Evolutionary conservation across 2,329 filamentous ascomycete genomes (phyloP).

Genomic region (Microcyclosporella mali): DNA sequence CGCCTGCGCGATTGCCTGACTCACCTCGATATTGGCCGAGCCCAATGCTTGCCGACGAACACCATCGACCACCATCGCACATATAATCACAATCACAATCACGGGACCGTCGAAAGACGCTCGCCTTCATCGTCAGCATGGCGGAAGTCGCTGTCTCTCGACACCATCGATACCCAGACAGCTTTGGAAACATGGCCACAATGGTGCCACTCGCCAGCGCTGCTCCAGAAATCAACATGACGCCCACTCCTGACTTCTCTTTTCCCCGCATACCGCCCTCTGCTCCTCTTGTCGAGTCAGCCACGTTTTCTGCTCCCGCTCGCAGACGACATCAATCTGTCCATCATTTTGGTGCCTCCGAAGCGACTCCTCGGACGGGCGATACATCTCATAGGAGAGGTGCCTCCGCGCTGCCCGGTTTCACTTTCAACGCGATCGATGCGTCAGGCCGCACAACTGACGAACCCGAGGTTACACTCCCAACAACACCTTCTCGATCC

Average conservation of each 20-base stretch:
- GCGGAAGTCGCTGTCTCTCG: constrained; percentile 22
- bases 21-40: not conserved
- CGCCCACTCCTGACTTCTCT: constrained; percentile 45
- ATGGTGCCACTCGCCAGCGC: constrained; percentile 22
- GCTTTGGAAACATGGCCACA: constrained; percentile 37
- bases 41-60: not conserved
- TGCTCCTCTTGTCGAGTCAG: constrained; percentile 20
- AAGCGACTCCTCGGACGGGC: constrained; percentile 29
- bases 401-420: constrained; percentile 38
- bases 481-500: constrained; percentile 47
- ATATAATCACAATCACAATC: not conserved
- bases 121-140: constrained; percentile 16
- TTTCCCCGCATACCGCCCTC: constrained; percentile 39
- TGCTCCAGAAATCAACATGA: constrained; percentile 35
- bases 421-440: constrained; percentile 45
- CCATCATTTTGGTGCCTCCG: no score
- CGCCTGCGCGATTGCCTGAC: not conserved
- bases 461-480: constrained; percentile 29
- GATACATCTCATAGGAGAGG: constrained; percentile 30
- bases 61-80: not conserved
- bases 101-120: not conserved
- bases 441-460: constrained; percentile 27
- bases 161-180: constrained; percentile 21
- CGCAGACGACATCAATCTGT: not conserved
- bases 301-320: constrained; percentile 30